Percentiles rank a stretch among this genome's conserved stretches.
phyloP scores from a whole-genome alignment of 371 early-diverging fungal genomes.

The Actinomucor elegans region DNA sequence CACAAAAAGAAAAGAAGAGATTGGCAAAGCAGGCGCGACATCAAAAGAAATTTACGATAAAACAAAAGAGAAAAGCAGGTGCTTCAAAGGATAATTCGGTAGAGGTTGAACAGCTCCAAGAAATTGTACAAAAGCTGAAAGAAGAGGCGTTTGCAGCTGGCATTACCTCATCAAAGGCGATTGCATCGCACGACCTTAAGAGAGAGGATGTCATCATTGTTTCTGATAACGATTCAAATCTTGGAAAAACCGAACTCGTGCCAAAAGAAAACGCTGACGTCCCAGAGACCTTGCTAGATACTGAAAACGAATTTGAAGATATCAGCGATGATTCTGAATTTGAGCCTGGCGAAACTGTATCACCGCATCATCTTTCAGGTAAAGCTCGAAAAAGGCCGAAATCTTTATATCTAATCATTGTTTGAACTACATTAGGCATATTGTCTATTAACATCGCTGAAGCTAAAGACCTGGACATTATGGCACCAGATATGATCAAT shows the following conservation, averaged over 20 bases:
- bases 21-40: neutral
- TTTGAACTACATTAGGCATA: conserved; percentile 1
- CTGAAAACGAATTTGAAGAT: neutral
- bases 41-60: neutral
- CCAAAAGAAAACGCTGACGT: neutral
- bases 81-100: neutral
- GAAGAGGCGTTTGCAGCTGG: neutral
- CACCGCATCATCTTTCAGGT: conserved; percentile 7
- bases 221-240: neutral
- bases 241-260: neutral
- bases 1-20: conserved; percentile 1
- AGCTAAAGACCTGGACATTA: conserved; percentile 35
- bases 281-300: neutral
- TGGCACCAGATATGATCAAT: conserved; percentile 24
- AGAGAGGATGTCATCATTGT: neutral
- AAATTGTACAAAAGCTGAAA: neutral
- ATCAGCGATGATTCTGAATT: neutral
- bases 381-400: neutral
- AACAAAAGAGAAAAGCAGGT: neutral
- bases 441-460: conserved; percentile 21
- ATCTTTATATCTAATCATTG: neutral
- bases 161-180: neutral
- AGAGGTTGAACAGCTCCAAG: neutral
- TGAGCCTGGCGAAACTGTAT: neutral
- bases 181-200: neutral